Base-by-base conservation (phyloP, 352 stramenopile genomes). In the Phytophthora pisi region DNA sequence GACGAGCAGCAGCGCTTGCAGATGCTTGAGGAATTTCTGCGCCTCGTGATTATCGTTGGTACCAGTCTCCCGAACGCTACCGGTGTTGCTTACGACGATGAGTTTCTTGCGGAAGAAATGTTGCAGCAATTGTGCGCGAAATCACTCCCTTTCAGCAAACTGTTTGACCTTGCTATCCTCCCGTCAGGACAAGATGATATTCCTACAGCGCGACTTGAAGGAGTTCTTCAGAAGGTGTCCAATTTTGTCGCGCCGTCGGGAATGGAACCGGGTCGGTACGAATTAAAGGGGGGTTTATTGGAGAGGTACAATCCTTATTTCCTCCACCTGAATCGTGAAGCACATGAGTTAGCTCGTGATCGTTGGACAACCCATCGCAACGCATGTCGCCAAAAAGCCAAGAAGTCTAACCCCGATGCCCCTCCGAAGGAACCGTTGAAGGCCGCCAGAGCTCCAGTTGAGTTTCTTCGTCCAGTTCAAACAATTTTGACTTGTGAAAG, bases 281-380 rank as follows among this genome's bases (percentile, higher is more conserved):
- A 90, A 53, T 74, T 96, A 26, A 92, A 95, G 34, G 72, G 88
- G 5, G 82, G 81, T 1, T 58, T 89, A 26, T 69, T 96, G 11
- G 84, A 91, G n/a, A 70, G 74, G 28, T 96, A 95, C 72, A 95
- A 96, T 47, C 89, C 89, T 13, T 96, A 96, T 38, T 95, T 92
- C 57, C 58, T 95, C 60, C 89, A 96, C 52, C 58, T 96, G 11
- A 96, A 93, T 46, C 84, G 89, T 20, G 89, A 96, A 72, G 68
- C 84, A 9, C 89, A 96, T 52, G 89, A 96, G 49, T 57, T 89
- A 31, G 89, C 89, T 3, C 87, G 89, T 30, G 89, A 95, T 77
- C 85, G 82, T 50, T 96, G 88, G 83, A 92, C 88, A 7, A 91
- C 66, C 13, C 86, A 89, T 60, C 81, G 88, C 31, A 94, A 93